Evolutionary conservation across 257 asterid genomes (phyloP).

Genomic region (Linderniella brevidens): DNA sequence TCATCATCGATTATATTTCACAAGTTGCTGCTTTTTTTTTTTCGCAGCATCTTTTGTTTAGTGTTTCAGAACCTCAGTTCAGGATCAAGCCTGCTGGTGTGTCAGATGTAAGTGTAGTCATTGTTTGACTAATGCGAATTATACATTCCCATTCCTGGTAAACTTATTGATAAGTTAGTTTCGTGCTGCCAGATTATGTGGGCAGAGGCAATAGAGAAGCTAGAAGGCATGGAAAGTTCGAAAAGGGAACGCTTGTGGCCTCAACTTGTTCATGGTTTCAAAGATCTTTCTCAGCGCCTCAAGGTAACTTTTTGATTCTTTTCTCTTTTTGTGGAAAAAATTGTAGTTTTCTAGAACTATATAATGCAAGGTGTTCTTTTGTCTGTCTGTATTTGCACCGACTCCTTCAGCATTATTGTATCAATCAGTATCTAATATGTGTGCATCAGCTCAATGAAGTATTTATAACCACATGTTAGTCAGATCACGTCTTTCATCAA

Average conservation of each 20-base stretch:
- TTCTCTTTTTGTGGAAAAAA: neutral
- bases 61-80: slow-evolving; percentile 77
- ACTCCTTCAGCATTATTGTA: too few relatives aligned
- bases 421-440: too few relatives aligned
- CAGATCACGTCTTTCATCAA: too few relatives aligned
- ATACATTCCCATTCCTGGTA: slow-evolving; percentile 14
- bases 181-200: slow-evolving; percentile 75
- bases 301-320: slow-evolving; percentile 33
- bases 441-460: too few relatives aligned
- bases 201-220: slow-evolving; percentile 95
- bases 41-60: slow-evolving; percentile 88
- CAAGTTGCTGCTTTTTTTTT: slow-evolving; percentile 16
- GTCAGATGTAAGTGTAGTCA: slow-evolving; percentile 71
- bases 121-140: slow-evolving; percentile 6
- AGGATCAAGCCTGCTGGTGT: slow-evolving; percentile 80
- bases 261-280: slow-evolving; percentile 83
- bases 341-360: neutral
- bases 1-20: slow-evolving; percentile 11
- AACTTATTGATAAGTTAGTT: slow-evolving; percentile 15
- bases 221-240: slow-evolving; percentile 94
- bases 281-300: slow-evolving; percentile 88
- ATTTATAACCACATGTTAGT: too few relatives aligned
- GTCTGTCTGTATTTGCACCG: too few relatives aligned
- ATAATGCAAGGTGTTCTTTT: too few relatives aligned
- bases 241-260: slow-evolving; percentile 95